phyloP scores from a whole-genome alignment of 2,329 filamentous ascomycete genomes.

The Pseudocercospora pini-densiflorae region DNA sequence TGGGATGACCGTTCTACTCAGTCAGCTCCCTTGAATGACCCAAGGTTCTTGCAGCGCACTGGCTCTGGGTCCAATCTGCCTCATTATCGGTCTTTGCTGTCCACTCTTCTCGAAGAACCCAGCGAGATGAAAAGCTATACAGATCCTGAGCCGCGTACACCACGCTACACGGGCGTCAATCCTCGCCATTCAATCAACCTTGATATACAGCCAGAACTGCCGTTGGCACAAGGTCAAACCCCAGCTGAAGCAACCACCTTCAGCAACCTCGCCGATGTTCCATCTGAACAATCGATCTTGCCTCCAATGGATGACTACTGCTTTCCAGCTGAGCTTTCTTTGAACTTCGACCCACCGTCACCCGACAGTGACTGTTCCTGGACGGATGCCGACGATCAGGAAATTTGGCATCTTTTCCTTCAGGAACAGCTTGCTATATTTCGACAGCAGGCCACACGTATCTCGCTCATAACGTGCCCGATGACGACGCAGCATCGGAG shows the following conservation, averaged over 20 bases:
- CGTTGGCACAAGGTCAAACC: too few species aligned
- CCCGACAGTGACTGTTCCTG: conserved; percentile 26
- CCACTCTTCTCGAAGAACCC: background rate
- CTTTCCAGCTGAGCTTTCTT: background rate
- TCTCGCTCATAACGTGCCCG: conserved; percentile 20
- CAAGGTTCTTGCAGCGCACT: background rate
- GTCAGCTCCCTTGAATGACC: background rate
- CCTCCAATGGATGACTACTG: background rate
- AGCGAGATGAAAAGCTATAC: background rate
- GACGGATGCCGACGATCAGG: conserved; percentile 24
- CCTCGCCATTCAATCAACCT: background rate
- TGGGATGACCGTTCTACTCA: background rate
- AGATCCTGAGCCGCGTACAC: background rate
- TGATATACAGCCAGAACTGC: background rate
- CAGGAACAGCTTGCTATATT: conserved; percentile 21
- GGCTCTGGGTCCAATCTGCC: background rate
- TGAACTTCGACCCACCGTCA: background rate
- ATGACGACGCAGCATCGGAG: conserved; percentile 23
- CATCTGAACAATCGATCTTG: too few species aligned
- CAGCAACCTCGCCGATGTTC: too few species aligned
- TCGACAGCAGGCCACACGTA: conserved; percentile 17
- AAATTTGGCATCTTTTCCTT: conserved; percentile 18
- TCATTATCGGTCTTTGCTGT: background rate
- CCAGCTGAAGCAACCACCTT: too few species aligned
- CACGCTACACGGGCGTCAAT: background rate